phyloP scores from a whole-genome alignment of 192 early-diverging fungal genomes.

The Mortierella alpina region DNA sequence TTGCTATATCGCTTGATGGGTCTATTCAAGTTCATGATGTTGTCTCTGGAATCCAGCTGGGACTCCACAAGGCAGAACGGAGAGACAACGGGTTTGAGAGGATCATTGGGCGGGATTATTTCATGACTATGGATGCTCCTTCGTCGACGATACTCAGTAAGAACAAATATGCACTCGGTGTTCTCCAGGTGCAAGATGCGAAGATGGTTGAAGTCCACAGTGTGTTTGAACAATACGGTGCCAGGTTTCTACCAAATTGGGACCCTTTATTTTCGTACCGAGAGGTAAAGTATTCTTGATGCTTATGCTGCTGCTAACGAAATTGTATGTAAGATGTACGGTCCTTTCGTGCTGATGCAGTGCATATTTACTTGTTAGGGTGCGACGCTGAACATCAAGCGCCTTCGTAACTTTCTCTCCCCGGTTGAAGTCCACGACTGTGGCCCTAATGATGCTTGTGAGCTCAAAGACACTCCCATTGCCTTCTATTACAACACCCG shows the following conservation, averaged over 20 bases:
- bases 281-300: no score
- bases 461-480: no score
- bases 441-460: no score
- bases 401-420: no score
- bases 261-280: no score
- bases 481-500: no score
- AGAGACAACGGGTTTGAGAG: not conserved
- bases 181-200: not conserved
- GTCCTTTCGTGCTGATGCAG: no score
- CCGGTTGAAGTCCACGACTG: no score
- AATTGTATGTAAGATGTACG: no score
- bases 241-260: not conserved
- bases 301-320: no score
- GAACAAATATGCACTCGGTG: not conserved
- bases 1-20: not conserved
- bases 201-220: not conserved
- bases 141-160: not conserved
- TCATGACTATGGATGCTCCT: not conserved
- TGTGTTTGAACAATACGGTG: not conserved
- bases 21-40: not conserved
- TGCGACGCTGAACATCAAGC: no score
- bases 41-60: conserved; percentile 14
- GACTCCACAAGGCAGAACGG: not conserved
- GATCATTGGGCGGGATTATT: conserved; percentile 2
- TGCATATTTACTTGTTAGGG: no score